Evolutionary conservation across 768 basidiomycete species (phyloP).

Genomic region (Leccinellum rugosiceps): DNA sequence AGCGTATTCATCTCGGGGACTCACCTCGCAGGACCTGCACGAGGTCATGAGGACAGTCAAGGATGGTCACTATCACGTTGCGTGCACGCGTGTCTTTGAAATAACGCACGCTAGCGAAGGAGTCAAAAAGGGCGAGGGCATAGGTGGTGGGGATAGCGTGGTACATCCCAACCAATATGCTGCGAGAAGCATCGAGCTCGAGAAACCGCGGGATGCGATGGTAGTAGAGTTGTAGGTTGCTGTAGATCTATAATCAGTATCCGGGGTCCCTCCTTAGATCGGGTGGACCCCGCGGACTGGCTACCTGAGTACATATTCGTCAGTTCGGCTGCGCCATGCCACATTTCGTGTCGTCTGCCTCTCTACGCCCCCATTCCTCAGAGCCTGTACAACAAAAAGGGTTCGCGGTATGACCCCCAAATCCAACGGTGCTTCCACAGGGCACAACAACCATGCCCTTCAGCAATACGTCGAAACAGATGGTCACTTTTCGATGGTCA

Average conservation of each 20-base stretch:
- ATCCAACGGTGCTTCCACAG: conserved; percentile 15
- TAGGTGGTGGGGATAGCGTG: conserved; percentile 82
- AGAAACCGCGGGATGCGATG: conserved; percentile 46
- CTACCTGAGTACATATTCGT: conserved; percentile 3
- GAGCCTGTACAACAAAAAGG: conserved; percentile 14
- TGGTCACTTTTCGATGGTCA: conserved; percentile 96
- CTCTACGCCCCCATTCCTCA: neutral
- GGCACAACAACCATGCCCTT: conserved; percentile 39
- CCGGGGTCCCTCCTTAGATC: conserved; percentile 12
- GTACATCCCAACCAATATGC: conserved; percentile 94
- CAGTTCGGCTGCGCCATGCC: conserved; percentile 6
- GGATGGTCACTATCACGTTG: conserved; percentile 84
- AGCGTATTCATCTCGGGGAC: conserved; percentile 59
- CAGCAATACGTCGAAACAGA: conserved; percentile 86
- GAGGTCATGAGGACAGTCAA: conserved; percentile 84
- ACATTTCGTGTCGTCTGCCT: conserved; percentile 32
- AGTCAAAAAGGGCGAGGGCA: conserved; percentile 85
- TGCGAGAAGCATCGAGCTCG: conserved; percentile 67
- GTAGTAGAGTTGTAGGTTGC: conserved; percentile 29
- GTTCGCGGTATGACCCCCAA: conserved; percentile 30
- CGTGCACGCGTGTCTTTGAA: conserved; percentile 96
- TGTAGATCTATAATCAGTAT: conserved; percentile 12
- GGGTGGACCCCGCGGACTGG: conserved; percentile 14
- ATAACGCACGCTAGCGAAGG: conserved; percentile 73
- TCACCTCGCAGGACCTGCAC: conserved; percentile 65